Percentiles rank a stretch among this genome's conserved stretches.
Evolutionary conservation across 768 basidiomycete species (phyloP).

Genomic region (Amanita fuliginea): DNA sequence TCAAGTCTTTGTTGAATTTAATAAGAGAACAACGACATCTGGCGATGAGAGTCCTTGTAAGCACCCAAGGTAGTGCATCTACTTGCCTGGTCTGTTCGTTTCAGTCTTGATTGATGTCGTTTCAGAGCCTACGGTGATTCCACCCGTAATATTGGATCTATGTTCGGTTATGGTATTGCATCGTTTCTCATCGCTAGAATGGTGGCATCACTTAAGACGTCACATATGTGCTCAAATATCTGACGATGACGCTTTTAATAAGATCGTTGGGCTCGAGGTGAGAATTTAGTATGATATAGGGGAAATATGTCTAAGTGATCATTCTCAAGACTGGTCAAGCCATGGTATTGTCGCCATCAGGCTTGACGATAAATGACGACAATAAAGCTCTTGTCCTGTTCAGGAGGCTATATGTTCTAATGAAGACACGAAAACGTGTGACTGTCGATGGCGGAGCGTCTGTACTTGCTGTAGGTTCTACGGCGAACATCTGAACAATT

Average conservation of each 20-base stretch:
- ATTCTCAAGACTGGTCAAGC: conserved; percentile 55
- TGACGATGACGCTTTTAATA: conserved; percentile 46
- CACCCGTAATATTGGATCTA: conserved; percentile 54
- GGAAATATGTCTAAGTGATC: neutral
- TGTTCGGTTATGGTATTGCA: conserved; percentile 59
- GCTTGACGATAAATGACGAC: conserved; percentile 26
- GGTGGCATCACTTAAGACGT: conserved; percentile 61
- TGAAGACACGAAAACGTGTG: conserved; percentile 51
- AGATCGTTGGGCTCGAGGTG: conserved; percentile 56
- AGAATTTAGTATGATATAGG: conserved; percentile 2
- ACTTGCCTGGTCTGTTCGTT: neutral
- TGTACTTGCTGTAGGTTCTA: conserved; percentile 28
- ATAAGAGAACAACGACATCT: conserved; percentile 64
- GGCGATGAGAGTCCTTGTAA: conserved; percentile 62
- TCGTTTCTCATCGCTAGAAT: conserved; percentile 64
- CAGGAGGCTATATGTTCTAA: conserved; percentile 45
- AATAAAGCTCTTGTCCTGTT: conserved; percentile 16
- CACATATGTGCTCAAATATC: conserved; percentile 57
- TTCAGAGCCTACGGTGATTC: conserved; percentile 63
- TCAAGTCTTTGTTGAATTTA: conserved; percentile 43
- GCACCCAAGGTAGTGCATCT: conserved; percentile 48
- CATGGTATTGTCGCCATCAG: conserved; percentile 57
- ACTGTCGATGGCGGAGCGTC: conserved; percentile 60
- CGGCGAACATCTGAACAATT: no score
- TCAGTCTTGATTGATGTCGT: conserved; percentile 3